These are phyloP conservation scores for Lactarius deliciosus DNA, from an alignment of 768 basidiomycete species.

Conservation along the genomic window DNA sequence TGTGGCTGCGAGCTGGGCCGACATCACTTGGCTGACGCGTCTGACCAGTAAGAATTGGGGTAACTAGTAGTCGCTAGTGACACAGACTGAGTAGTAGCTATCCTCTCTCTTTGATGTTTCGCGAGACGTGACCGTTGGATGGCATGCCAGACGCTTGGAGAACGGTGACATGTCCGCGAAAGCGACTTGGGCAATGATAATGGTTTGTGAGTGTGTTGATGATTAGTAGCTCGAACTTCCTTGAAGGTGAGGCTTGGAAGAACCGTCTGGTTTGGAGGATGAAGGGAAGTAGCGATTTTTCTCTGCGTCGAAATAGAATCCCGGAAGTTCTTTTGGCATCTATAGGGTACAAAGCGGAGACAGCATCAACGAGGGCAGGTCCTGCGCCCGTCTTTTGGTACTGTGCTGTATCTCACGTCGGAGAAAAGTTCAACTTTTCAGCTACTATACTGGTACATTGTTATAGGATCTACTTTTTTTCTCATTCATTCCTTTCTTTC, in stretches of 20 bases:
- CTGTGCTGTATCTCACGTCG: not conserved
- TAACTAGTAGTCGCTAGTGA: constrained; percentile 9
- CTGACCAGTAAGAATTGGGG: constrained; percentile 1
- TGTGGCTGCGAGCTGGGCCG: constrained; percentile 20
- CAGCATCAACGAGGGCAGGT: not conserved
- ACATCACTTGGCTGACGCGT: constrained; percentile 19
- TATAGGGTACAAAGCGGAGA: constrained; percentile 14
- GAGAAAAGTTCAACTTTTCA: not conserved
- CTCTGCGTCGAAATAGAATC: constrained; percentile 32
- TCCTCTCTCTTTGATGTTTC: constrained; percentile 17
- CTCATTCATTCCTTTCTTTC: not conserved
- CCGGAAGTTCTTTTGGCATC: constrained; percentile 33
- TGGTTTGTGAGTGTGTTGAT: not conserved
- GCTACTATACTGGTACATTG: not conserved
- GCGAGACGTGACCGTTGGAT: constrained; percentile 17
- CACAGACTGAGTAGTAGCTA: constrained; percentile 22
- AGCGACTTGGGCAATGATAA: constrained; percentile 4
- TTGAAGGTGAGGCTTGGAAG: not conserved
- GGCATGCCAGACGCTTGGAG: constrained; percentile 13
- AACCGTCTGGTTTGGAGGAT: constrained; percentile 24
- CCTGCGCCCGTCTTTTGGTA: not conserved
- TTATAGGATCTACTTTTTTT: not conserved
- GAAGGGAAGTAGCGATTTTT: constrained; percentile 33
- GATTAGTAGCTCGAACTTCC: not conserved
- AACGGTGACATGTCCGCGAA: not conserved